phyloP scores from a whole-genome alignment of 179 eudicot genomes.

The Gypsophila paniculata region DNA sequence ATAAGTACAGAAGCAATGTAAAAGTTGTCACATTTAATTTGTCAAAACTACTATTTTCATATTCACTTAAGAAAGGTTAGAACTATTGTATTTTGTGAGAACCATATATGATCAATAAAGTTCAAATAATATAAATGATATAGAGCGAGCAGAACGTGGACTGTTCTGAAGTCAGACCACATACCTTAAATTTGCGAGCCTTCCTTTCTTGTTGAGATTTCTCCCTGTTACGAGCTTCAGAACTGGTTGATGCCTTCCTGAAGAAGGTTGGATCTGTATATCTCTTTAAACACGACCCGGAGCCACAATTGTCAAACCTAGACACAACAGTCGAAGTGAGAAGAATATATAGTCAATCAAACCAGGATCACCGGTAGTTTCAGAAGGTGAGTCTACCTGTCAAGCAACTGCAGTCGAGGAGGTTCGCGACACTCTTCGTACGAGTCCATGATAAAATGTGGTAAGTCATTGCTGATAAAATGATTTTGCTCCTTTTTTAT shows the following conservation, averaged over 20 bases:
- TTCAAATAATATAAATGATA: too few species aligned
- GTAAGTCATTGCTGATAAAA: conserved; percentile 65
- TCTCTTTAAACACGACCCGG: conserved; percentile 91
- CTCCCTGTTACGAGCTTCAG: conserved; percentile 33
- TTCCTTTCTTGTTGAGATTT: conserved; percentile 48
- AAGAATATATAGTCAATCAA: conserved; percentile 8
- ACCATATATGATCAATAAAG: not conserved
- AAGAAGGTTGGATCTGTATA: conserved; percentile 94
- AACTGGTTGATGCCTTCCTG: conserved; percentile 54
- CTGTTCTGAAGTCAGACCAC: not conserved
- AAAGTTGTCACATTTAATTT: too few species aligned
- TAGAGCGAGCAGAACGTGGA: not conserved
- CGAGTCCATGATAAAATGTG: conserved; percentile 69
- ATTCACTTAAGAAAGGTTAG: not conserved
- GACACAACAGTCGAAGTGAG: conserved; percentile 19
- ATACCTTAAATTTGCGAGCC: conserved; percentile 61
- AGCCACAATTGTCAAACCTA: conserved; percentile 88
- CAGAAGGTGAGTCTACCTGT: conserved; percentile 51
- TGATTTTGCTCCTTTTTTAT: conserved; percentile 53
- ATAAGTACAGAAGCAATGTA: too few species aligned
- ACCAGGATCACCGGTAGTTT: not conserved
- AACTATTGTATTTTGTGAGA: not conserved
- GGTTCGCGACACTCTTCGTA: conserved; percentile 82
- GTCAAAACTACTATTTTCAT: too few species aligned
- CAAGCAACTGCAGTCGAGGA: conserved; percentile 76